Conservation (phyloP, 768 basidiomycete species). For the Rhizopogon roseolus region DNA sequence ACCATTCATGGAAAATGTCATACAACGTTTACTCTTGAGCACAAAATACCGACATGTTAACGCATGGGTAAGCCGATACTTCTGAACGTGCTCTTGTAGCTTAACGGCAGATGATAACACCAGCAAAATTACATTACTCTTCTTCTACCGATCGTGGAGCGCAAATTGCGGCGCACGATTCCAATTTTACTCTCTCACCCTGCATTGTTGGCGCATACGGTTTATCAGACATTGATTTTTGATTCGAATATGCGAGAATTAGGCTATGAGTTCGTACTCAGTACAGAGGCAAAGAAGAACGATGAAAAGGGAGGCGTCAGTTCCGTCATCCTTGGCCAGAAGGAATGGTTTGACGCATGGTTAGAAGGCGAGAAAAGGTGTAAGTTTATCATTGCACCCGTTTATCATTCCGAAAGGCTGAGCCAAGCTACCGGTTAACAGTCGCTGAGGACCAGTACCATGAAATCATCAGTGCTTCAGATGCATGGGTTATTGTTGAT, state of each 20-base stretch:
- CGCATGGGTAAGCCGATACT: constrained; percentile 58
- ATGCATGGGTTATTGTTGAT: constrained; percentile 84
- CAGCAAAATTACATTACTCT: constrained; percentile 82
- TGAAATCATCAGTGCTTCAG: constrained; percentile 70
- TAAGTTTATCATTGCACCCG: constrained; percentile 32
- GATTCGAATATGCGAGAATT: constrained; percentile 73
- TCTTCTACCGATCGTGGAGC: constrained; percentile 71
- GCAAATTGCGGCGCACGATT: constrained; percentile 71
- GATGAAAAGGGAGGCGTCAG: constrained; percentile 72
- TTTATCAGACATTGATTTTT: constrained; percentile 88
- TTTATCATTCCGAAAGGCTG: neutral
- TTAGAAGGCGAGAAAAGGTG: constrained; percentile 85
- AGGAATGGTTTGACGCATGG: constrained; percentile 92
- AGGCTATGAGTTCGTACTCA: constrained; percentile 53
- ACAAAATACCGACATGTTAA: constrained; percentile 61
- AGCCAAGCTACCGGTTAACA: constrained; percentile 25
- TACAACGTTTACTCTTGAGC: constrained; percentile 66
- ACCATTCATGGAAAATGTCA: constrained; percentile 67
- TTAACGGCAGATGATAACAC: neutral
- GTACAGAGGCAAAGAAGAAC: constrained; percentile 18
- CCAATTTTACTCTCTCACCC: constrained; percentile 73
- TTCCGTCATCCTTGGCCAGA: constrained; percentile 73
- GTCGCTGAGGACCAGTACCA: constrained; percentile 87
- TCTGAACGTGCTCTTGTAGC: neutral
- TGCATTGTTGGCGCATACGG: constrained; percentile 88